Evolutionary conservation across 208 protist species (phyloP).

Genomic region (Trypanosomatidae sp.): DNA sequence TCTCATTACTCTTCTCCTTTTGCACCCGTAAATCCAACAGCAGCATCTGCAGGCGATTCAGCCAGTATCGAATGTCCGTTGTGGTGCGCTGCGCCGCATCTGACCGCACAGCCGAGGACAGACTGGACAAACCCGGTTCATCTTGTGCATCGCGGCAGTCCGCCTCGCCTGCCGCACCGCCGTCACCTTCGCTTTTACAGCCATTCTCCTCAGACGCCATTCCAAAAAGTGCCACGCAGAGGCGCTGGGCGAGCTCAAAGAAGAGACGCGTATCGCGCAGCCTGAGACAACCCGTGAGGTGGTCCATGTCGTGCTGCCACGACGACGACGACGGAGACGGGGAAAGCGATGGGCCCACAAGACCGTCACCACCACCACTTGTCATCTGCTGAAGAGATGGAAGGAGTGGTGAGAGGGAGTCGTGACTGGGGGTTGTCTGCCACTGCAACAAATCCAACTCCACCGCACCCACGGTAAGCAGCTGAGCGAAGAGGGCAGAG

Average conservation of each 20-base stretch:
- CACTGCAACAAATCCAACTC: slow-evolving; percentile 43
- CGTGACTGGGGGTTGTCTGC: no score
- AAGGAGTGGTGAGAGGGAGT: no score
- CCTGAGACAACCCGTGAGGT: slow-evolving; percentile 3
- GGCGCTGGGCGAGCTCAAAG: slow-evolving; percentile 17
- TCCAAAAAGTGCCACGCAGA: slow-evolving; percentile 10
- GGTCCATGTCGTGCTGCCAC: slow-evolving; percentile 30
- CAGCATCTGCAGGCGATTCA: slow-evolving; percentile 72
- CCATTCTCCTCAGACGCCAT: no score
- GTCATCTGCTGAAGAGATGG: no score
- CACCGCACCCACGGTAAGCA: slow-evolving; percentile 61
- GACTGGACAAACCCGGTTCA: no score
- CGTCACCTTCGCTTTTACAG: no score
- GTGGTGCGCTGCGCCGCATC: slow-evolving; percentile 31
- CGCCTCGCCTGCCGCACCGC: no score
- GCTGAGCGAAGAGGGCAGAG: slow-evolving; percentile 52
- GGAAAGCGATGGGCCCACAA: no score
- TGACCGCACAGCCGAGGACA: background rate
- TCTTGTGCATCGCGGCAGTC: no score
- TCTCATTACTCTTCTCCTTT: no score
- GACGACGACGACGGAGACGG: slow-evolving; percentile 11
- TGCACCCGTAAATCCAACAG: slow-evolving; percentile 26
- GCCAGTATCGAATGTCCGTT: slow-evolving; percentile 68
- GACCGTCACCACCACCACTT: background rate
- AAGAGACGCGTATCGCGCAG: slow-evolving; percentile 22